Base-by-base conservation (phyloP, 108 stramenopile species). In the Parmales sp. region DNA sequence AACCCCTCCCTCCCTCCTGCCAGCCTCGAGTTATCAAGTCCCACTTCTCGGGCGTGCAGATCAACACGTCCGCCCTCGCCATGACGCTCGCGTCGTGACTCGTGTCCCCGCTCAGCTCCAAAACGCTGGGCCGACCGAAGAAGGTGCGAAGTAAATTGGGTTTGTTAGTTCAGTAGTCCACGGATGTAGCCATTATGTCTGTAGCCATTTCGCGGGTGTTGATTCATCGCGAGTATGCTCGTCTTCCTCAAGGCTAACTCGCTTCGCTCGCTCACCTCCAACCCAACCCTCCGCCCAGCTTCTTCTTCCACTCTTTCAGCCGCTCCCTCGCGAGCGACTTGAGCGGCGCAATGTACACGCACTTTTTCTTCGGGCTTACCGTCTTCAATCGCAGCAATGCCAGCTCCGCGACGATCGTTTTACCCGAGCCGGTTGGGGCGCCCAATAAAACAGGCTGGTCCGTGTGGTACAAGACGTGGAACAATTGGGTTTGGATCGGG, bases 41-140 rank as follows among this genome's bases (percentile, higher is more conserved):
- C 94, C 95, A 99, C 75, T 99, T 99, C 77, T 99, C 98, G 22
- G 98, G 98, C 20, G 98, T 99, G 66, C 96, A 95, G 29, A 99
- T 82, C 4, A 99, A 78, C 25, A 99, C 83, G 70, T 97, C 96
- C 31, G 96, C 92, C 9, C 82, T 81, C 39, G 82, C 80, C 34
- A 99, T 79, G 7, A 84, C 81, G 39, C 74, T 60, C 34, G 76
- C 77, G 66, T 96, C 95, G 68, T 98, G 95, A 29, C 90, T 92
- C 28, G 89, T 89, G 60, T 99, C 98, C 28, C 98, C 98, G 22
- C 95, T 96, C 22, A 99, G 72, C 72, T 99, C 98, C 37, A 98
- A 75, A 11, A 99, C 90, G 26, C 19, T 25, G 49, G 82, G 49
- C 26, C n/a, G n/a, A n/a, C n/a, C n/a, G n/a, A n/a, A n/a, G n/a